These are phyloP conservation scores for Ceratobasidium sp. DNA, from an alignment of 1,284 basidiomycete species.

Conservation along the genomic window DNA sequence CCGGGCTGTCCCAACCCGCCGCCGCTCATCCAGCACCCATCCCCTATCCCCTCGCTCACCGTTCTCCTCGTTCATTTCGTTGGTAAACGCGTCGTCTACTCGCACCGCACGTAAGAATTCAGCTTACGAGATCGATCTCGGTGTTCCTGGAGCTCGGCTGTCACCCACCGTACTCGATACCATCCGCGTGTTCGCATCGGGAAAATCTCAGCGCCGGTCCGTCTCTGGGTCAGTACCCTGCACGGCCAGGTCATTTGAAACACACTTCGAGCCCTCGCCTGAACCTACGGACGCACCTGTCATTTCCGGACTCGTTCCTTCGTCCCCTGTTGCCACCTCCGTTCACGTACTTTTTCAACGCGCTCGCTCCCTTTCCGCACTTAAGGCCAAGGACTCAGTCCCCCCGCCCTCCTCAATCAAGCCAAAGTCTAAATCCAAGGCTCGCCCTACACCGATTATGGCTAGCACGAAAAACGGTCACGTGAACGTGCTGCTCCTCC, in stretches of 20 bases:
- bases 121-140: constrained; percentile 25
- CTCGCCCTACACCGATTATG: constrained; percentile 37
- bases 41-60: constrained; percentile 23
- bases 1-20: constrained; percentile 19
- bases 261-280: constrained; percentile 24
- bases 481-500: constrained; percentile 39
- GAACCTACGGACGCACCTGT: not conserved
- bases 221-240: constrained; percentile 22
- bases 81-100: constrained; percentile 3
- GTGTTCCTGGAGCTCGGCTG: constrained; percentile 25
- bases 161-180: constrained; percentile 20
- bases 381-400: constrained; percentile 16
- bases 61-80: constrained; percentile 12
- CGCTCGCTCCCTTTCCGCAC: constrained; percentile 25
- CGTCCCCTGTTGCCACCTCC: not conserved
- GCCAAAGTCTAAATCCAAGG: constrained; percentile 26
- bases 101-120: constrained; percentile 10
- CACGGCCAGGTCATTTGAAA: constrained; percentile 42
- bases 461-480: constrained; percentile 36
- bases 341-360: constrained; percentile 36
- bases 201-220: constrained; percentile 41
- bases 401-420: not conserved
- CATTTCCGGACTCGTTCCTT: not conserved
- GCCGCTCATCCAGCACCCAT: not conserved
- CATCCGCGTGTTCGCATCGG: constrained; percentile 24